Conservation (phyloP, 2,329 filamentous ascomycete genomes). For the Hyphodiscus sp. region DNA sequence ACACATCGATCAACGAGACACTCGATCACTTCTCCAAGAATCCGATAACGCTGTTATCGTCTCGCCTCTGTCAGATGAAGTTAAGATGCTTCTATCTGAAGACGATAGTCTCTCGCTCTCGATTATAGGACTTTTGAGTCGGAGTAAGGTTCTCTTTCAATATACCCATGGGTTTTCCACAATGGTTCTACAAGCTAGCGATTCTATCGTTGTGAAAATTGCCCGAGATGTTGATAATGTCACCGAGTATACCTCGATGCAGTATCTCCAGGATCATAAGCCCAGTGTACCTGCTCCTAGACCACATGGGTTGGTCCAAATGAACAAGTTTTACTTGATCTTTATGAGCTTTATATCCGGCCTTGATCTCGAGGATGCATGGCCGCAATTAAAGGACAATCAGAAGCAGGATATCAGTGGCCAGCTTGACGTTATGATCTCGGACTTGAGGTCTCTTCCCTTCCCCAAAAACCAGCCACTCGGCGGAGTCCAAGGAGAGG, state of each 20-base stretch:
- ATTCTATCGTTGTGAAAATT: too few species aligned
- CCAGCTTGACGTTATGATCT: background rate
- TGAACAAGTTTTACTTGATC: constrained; percentile 1
- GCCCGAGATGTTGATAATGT: too few species aligned
- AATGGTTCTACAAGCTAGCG: too few species aligned
- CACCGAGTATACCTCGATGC: constrained; percentile 6
- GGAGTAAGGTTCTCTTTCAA: too few species aligned
- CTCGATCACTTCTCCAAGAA: too few species aligned
- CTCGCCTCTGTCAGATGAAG: too few species aligned
- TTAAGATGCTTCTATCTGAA: too few species aligned
- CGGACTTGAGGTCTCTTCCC: background rate
- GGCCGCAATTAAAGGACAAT: background rate
- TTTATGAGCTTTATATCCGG: constrained; percentile 3
- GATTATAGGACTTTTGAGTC: too few species aligned
- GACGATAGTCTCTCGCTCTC: too few species aligned
- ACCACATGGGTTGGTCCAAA: constrained; percentile 2
- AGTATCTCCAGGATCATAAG: constrained; percentile 1
- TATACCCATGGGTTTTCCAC: too few species aligned
- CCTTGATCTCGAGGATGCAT: constrained; percentile 1
- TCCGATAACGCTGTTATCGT: too few species aligned
- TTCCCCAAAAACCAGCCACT: background rate
- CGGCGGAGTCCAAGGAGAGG: background rate
- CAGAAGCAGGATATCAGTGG: background rate
- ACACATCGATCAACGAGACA: too few species aligned
- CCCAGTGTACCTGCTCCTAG: constrained; percentile 3